Evolutionary conservation across 208 protist species (phyloP).

Genomic region (Lotmaria passim): DNA sequence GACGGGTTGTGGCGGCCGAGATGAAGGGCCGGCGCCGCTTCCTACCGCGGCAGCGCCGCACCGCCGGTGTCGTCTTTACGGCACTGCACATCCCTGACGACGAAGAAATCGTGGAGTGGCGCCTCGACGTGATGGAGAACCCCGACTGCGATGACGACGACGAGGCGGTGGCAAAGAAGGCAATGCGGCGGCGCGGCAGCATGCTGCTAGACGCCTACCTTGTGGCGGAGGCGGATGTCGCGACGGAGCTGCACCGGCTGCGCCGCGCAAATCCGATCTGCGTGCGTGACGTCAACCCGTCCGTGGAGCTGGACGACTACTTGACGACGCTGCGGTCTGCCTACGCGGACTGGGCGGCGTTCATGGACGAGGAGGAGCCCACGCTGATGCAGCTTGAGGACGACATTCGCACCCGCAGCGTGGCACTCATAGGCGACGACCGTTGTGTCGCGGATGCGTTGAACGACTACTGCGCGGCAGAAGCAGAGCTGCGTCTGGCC

Average conservation of each 20-base stretch:
- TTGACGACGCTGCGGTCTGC: slow-evolving; percentile 44
- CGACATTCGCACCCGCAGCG: slow-evolving; percentile 47
- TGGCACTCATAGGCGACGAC: slow-evolving; percentile 60
- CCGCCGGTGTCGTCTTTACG: slow-evolving; percentile 31
- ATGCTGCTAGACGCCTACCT: slow-evolving; percentile 41
- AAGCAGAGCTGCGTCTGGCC: slow-evolving; percentile 51
- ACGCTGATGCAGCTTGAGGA: slow-evolving; percentile 41
- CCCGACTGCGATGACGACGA: slow-evolving; percentile 29
- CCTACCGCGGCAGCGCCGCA: slow-evolving; percentile 32
- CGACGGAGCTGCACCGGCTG: slow-evolving; percentile 36
- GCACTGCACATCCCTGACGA: slow-evolving; percentile 47
- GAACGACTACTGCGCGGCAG: slow-evolving; percentile 45
- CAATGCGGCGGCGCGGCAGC: slow-evolving; percentile 37
- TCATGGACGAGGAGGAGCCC: slow-evolving; percentile 31
- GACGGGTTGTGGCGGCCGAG: slow-evolving; percentile 22
- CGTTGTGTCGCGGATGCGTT: slow-evolving; percentile 54
- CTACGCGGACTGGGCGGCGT: slow-evolving; percentile 51
- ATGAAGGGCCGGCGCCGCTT: slow-evolving; percentile 43
- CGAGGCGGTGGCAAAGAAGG: slow-evolving; percentile 34
- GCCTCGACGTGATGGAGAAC: slow-evolving; percentile 39
- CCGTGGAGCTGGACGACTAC: slow-evolving; percentile 56
- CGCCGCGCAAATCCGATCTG: slow-evolving; percentile 61
- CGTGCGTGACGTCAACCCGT: slow-evolving; percentile 68
- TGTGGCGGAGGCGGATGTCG: slow-evolving; percentile 43
- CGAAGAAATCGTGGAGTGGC: slow-evolving; percentile 51